These are phyloP conservation scores for Hyphodiscus sp. DNA, from an alignment of 2,329 filamentous ascomycete species.

Conservation along the genomic window DNA sequence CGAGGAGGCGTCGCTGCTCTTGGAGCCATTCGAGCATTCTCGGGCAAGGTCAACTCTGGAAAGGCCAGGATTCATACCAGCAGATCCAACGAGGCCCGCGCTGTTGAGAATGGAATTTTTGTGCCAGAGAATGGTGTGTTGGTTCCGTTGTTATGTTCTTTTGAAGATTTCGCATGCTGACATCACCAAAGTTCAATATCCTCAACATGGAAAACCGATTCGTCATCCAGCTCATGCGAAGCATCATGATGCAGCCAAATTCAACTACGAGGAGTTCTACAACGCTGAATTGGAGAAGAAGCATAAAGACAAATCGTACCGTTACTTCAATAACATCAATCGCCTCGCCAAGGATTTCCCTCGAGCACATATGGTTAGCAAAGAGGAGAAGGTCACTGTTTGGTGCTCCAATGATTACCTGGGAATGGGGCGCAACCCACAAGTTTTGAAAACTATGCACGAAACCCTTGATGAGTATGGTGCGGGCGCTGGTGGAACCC, in stretches of 20 bases:
- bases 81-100: constrained; percentile 67
- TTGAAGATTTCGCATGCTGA: constrained; percentile 15
- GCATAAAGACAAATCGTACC: constrained; percentile 99
- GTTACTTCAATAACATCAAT: constrained; percentile 99
- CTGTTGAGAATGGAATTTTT: constrained; percentile 55
- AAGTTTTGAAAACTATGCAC: constrained; percentile 88
- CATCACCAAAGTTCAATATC: constrained; percentile 16
- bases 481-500: constrained; percentile 87
- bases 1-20: constrained; percentile 37
- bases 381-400: constrained; percentile 84
- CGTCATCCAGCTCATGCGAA: constrained; percentile 17
- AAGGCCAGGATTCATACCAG: constrained; percentile 80
- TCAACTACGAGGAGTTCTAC: constrained; percentile 91
- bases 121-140: constrained; percentile 46
- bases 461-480: constrained; percentile 91
- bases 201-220: constrained; percentile 18
- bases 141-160: neutral
- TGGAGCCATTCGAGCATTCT: constrained; percentile 45
- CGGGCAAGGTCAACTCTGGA: constrained; percentile 44
- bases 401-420: constrained; percentile 99
- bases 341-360: constrained; percentile 94
- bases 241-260: constrained; percentile 47
- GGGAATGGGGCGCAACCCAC: constrained; percentile 88
- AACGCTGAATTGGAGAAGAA: constrained; percentile 88
- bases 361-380: constrained; percentile 79